Base-by-base conservation (phyloP, 2,329 filamentous ascomycete species). In the Claviceps pazoutovae region DNA sequence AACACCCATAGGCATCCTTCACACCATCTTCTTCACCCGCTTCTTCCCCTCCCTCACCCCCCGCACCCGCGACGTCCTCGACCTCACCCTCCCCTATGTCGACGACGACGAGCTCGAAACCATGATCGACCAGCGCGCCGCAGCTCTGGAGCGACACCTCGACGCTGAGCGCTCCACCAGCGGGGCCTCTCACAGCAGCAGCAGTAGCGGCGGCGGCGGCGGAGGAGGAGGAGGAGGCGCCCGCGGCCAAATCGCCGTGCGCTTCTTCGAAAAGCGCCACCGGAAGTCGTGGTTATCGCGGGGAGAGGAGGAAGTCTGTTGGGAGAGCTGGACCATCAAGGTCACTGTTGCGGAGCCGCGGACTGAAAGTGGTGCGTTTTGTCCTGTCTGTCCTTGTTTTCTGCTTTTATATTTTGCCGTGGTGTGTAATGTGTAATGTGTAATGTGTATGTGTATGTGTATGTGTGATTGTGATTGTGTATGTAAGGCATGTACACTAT, bases 21-120 rank as follows among this genome's bases (percentile, higher is more conserved):
- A 96, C 68, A 94, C 90, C 49, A 96, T 97, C 67, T 98, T 97
- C 80, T 97, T 97, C 78, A 90, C 96, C 73, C 86, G 93, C 63
- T 95, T 91, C 79, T 96, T 97, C 74, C 88, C 88, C 53, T 83
- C 88, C 53, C 79, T 96, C 60, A 74, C 80, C 43, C 91, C 93
- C 5, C 79, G 81, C 56, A 89, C 88, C 56, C 84, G 88, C 70
- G 90, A 96, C 64, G 82, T 96, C 56, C 83, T 96, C 58, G 90
- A 95, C 68, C 78, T 95, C 55, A 90, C 88, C 37, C 80, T 97
- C 30, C 90, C 93, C 49, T 86, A 87, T 62, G 86, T 97, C 63
- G 82, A 89, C 65, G 88, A 96, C 64, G 84, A 85, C 57, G 88
- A 95, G 68, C 83, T 97, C 57, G 88, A 95, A 66, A 93, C 88